These are phyloP conservation scores for Waltiozyma sp. DNA, from an alignment of 1,139 yeast genomes.

Conservation along the genomic window DNA sequence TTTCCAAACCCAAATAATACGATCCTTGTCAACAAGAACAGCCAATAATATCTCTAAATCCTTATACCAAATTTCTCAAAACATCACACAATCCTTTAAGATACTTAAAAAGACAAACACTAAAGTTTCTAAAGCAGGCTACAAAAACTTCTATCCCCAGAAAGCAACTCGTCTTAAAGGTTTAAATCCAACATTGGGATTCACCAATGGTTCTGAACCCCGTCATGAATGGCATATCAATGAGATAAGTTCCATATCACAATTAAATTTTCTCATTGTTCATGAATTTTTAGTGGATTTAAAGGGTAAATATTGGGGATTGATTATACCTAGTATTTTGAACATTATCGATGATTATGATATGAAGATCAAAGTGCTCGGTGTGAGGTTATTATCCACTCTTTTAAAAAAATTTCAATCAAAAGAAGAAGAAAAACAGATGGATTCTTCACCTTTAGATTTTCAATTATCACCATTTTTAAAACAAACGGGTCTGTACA, in stretches of 20 bases:
- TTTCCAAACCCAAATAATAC: too few relatives aligned
- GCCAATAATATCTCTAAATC: too few relatives aligned
- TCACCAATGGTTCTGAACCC: constrained; percentile 19
- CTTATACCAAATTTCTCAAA: background rate
- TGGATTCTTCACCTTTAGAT: constrained; percentile 4
- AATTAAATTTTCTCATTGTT: background rate
- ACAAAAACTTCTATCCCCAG: background rate
- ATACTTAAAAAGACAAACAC: background rate
- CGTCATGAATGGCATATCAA: constrained; percentile 4
- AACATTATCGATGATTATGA: constrained; percentile 43
- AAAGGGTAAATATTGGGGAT: constrained; percentile 28
- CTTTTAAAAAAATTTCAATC: constrained; percentile 16
- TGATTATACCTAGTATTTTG: constrained; percentile 36
- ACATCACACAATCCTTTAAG: background rate
- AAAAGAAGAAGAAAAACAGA: background rate
- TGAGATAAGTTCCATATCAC: constrained; percentile 4
- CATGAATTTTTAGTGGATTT: background rate
- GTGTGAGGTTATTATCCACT: constrained; percentile 26
- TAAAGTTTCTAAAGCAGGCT: background rate
- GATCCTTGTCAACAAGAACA: too few relatives aligned
- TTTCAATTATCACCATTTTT: constrained; percentile 13
- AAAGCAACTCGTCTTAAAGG: background rate
- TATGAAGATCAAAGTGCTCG: constrained; percentile 31
- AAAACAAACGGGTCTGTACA: constrained; percentile 30
- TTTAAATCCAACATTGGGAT: background rate